These are phyloP conservation scores for Fraxinus excelsior DNA, from an alignment of 257 asterid genomes.

Conservation along the genomic window DNA sequence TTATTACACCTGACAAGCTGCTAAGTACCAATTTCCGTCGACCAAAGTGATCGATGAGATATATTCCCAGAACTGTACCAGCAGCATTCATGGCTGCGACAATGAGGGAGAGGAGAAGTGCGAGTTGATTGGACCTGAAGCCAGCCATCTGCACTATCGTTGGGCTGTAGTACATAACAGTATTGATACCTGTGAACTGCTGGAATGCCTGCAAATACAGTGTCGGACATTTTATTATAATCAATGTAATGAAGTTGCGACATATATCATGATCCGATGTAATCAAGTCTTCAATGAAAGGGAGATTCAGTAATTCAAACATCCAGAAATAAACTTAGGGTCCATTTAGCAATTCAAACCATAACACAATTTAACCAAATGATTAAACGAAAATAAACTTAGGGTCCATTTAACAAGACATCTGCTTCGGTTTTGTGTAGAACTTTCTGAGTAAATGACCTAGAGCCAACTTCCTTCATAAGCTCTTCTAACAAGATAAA, in stretches of 20 bases:
- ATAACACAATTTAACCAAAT: not conserved
- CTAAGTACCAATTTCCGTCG: constrained; percentile 78
- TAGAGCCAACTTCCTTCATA: too few relatives aligned
- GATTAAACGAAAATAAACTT: not conserved
- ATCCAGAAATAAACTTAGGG: not conserved
- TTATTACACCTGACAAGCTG: constrained; percentile 73
- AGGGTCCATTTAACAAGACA: too few relatives aligned
- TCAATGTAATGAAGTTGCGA: not conserved
- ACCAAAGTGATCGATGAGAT: constrained; percentile 78
- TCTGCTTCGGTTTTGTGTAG: too few relatives aligned
- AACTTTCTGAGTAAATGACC: too few relatives aligned
- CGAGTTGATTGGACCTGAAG: constrained; percentile 72
- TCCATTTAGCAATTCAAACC: not conserved
- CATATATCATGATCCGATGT: not conserved
- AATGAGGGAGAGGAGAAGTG: constrained; percentile 78
- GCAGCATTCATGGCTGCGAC: constrained; percentile 73
- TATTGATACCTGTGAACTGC: constrained; percentile 89
- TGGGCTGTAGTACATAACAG: constrained; percentile 95
- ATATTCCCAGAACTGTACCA: constrained; percentile 83
- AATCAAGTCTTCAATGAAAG: not conserved
- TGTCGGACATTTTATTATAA: not conserved
- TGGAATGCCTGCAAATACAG: constrained; percentile 79
- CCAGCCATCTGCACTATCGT: constrained; percentile 98
- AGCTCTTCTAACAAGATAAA: too few relatives aligned
- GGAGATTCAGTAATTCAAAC: not conserved